Conservation (phyloP, 2,329 filamentous ascomycete species). For the Fusarium stilboides region DNA sequence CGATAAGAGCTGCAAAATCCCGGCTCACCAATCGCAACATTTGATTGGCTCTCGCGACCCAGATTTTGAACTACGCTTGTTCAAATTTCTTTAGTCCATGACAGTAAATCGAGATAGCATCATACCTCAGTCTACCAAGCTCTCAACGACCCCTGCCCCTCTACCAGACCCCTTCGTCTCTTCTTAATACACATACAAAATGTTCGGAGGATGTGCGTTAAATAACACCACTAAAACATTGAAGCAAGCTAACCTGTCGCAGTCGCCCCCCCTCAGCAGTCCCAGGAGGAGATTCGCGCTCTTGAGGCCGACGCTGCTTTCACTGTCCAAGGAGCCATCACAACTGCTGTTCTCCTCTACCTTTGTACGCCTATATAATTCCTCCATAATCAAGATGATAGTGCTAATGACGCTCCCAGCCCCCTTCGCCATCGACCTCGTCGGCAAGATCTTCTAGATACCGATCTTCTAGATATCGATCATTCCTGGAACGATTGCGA, state of each 20-base stretch:
- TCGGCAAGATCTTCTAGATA: conserved; percentile 61
- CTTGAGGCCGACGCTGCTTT: conserved; percentile 77
- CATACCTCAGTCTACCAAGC: conserved; percentile 36
- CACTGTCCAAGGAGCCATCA: conserved; percentile 77
- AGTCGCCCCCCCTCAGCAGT: conserved; percentile 79
- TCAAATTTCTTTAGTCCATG: conserved; percentile 45
- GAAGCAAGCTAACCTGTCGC: conserved; percentile 41
- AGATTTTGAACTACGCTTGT: conserved; percentile 25
- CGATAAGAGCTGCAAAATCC: conserved; percentile 55
- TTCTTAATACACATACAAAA: conserved; percentile 54
- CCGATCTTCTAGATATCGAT: conserved; percentile 51
- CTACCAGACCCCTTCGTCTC: conserved; percentile 6
- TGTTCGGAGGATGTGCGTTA: conserved; percentile 75
- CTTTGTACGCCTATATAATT: conserved; percentile 72
- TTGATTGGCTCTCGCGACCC: conserved; percentile 35
- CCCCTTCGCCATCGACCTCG: conserved; percentile 71
- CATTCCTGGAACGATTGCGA: neutral
- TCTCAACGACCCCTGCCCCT: conserved; percentile 23
- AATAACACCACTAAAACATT: neutral
- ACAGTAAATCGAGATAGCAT: conserved; percentile 48
- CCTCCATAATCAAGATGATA: neutral
- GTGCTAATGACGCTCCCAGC: conserved; percentile 56
- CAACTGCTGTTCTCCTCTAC: conserved; percentile 79
- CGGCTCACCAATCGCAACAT: conserved; percentile 9
- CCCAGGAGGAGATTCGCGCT: conserved; percentile 77